Percentiles rank a stretch among this genome's conserved stretches.
These are phyloP conservation scores for Spergularia bocconei DNA, from an alignment of 148 eudicot genomes.

Conservation along the genomic window DNA sequence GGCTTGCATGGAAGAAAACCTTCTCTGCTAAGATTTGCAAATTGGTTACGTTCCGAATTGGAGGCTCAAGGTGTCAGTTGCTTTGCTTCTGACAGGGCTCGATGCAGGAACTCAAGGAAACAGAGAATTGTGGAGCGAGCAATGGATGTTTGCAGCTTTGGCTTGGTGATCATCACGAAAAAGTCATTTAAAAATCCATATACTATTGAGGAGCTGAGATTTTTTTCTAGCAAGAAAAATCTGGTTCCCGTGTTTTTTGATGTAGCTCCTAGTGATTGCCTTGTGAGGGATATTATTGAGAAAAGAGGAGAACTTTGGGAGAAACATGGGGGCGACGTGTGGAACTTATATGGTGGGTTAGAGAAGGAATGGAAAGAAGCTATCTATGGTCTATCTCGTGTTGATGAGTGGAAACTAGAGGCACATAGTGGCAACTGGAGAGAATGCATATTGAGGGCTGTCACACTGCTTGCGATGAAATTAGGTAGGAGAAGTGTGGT, in stretches of 20 bases:
- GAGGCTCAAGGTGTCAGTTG: conserved; percentile 93
- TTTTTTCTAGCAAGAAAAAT: conserved; percentile 83
- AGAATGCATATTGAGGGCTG: conserved; percentile 76
- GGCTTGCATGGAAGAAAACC: conserved; percentile 89
- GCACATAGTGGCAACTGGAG: conserved; percentile 84
- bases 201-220: conserved; percentile 83
- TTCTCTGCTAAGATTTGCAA: conserved; percentile 62
- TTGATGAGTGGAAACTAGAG: conserved; percentile 96
- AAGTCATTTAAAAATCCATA: conserved; percentile 86
- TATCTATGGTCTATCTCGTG: conserved; percentile 65
- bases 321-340: conserved; percentile 71
- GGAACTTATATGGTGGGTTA: conserved; percentile 81
- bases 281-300: conserved; percentile 82
- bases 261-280: conserved; percentile 82
- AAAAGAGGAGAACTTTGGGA: conserved; percentile 82
- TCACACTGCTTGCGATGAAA: conserved; percentile 76
- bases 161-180: conserved; percentile 59
- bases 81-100: conserved; percentile 82
- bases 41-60: conserved; percentile 93
- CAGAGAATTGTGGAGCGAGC: conserved; percentile 56
- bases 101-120: conserved; percentile 62
- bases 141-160: conserved; percentile 71
- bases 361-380: conserved; percentile 99
- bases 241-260: conserved; percentile 92
- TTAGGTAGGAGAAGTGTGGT: conserved; percentile 96